These are phyloP conservation scores for Pholiota conissans DNA, from an alignment of 768 basidiomycete genomes.

Conservation along the genomic window DNA sequence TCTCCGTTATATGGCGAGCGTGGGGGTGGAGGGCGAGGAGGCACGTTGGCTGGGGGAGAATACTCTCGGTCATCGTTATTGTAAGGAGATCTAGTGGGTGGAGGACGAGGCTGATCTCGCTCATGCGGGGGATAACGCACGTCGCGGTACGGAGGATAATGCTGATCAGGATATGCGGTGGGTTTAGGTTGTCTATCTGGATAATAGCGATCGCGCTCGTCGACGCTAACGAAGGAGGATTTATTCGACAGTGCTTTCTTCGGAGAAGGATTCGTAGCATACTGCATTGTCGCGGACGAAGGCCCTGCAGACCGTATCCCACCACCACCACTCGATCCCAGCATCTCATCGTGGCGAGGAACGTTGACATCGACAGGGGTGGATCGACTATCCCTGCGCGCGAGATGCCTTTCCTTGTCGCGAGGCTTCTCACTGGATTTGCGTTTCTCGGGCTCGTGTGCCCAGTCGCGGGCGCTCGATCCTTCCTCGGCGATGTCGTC, in stretches of 20 bases:
- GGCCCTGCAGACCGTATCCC: constrained; percentile 15
- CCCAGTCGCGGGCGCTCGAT: constrained; percentile 6
- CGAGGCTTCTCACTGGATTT: constrained; percentile 14
- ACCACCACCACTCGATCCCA: constrained; percentile 6
- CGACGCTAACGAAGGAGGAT: constrained; percentile 24
- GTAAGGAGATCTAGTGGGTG: constrained; percentile 2
- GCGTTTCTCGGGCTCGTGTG: constrained; percentile 12
- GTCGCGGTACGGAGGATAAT: constrained; percentile 12
- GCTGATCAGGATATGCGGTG: constrained; percentile 12
- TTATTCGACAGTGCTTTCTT: constrained; percentile 23
- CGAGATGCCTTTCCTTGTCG: constrained; percentile 15
- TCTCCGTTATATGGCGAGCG: constrained; percentile 6
- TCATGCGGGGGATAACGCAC: constrained; percentile 4
- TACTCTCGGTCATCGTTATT: constrained; percentile 5
- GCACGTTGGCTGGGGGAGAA: neutral
- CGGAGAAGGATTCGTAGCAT: constrained; percentile 20
- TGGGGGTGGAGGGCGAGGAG: constrained; percentile 3
- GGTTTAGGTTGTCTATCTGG: constrained; percentile 12
- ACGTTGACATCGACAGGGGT: constrained; percentile 13
- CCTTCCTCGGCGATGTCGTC: constrained; percentile 23
- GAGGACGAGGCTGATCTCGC: neutral
- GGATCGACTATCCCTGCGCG: constrained; percentile 22
- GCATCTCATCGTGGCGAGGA: constrained; percentile 14
- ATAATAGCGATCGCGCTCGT: constrained; percentile 19
- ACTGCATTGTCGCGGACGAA: constrained; percentile 24